Base-by-base conservation (phyloP, 176 grass and related monocot species). In the Eremochloa ophiuroides region DNA sequence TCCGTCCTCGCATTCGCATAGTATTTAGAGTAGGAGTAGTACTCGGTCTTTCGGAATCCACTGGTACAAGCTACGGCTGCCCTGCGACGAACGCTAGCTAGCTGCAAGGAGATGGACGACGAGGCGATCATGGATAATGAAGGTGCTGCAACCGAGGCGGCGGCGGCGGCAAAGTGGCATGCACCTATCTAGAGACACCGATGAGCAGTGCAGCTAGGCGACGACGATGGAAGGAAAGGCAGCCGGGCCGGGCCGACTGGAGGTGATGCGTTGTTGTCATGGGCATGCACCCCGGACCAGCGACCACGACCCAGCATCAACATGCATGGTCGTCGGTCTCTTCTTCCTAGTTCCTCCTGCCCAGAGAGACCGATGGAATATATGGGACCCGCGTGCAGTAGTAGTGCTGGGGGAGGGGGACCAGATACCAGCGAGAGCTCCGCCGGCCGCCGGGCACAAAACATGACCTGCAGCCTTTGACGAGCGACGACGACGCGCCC, bases 261-360 rank as follows among this genome's bases (percentile, higher is more conserved):
- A 29, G 69, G 71, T 34, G 87, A 89, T 56, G 65, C 56, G 83
- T 77, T 77, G 65, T 4, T 89, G 72, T 89, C 82, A 85, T 73
- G 58, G 78, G 7, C 61, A 79, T 84, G 85, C 56, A 16, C 62
- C 80, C 73, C 80, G 78, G 78, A 80, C 78, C 63, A 39, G 80
- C 80, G 86, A 87, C 74, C 80, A 22, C 66, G 80, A 83, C 80
- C 86, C 17, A 6, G 56, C 31, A 25, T 18, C 40, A 17, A 5
- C 26, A 17, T 72, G 15, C n/a, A 7, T 40, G 65, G 34, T n/a
- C 47, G n/a, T n/a, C n/a, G n/a, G n/a, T n/a, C n/a, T n/a, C n/a
- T n/a, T 50, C 47, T 50, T 50, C 47, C 47, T 33, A 33, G 33
- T 33, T 2, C 33, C 33, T 4, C 35, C 35, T 37, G 47, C 17